Percentiles rank a stretch among this genome's conserved stretches.
These are phyloP conservation scores for Yamadazyma akitaensis DNA, from an alignment of 805 yeast species.

Conservation along the genomic window DNA sequence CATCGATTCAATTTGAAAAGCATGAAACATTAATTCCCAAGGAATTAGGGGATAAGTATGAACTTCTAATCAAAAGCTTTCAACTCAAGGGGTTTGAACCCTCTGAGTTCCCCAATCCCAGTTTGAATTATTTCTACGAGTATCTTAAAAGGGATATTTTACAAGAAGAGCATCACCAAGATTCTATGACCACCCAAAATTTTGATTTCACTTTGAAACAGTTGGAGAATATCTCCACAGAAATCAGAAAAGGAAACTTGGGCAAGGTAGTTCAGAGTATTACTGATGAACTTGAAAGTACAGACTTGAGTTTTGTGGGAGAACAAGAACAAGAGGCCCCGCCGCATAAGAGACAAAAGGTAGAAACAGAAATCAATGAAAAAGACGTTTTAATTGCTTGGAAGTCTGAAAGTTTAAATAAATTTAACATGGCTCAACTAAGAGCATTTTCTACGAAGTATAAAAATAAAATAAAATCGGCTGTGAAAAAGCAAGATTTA, in stretches of 20 bases:
- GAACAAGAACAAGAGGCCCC: neutral
- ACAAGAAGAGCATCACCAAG: conserved; percentile 32
- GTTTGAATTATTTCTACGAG: conserved; percentile 62
- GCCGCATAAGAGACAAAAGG: conserved; percentile 10
- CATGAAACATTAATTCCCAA: conserved; percentile 13
- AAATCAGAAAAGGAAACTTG: neutral
- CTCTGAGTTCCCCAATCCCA: conserved; percentile 58
- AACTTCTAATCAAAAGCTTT: conserved; percentile 34
- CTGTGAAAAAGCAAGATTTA: conserved; percentile 40
- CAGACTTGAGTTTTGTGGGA: neutral
- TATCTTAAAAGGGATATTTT: conserved; percentile 62
- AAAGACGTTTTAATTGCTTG: conserved; percentile 41
- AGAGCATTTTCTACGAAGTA: conserved; percentile 36
- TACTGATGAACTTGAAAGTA: neutral
- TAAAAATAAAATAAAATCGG: conserved; percentile 31
- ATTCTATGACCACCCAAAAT: conserved; percentile 5
- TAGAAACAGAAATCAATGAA: conserved; percentile 24
- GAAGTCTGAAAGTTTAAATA: conserved; percentile 31
- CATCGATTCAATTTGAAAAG: conserved; percentile 15
- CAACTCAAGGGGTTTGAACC: conserved; percentile 53
- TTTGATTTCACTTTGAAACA: conserved; percentile 11
- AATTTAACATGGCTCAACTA: conserved; percentile 43
- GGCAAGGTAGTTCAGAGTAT: neutral
- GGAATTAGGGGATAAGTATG: conserved; percentile 17
- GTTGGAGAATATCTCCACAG: neutral